Conservation (phyloP, 805 yeast genomes). For the Nakazawaea ambrosiae region DNA sequence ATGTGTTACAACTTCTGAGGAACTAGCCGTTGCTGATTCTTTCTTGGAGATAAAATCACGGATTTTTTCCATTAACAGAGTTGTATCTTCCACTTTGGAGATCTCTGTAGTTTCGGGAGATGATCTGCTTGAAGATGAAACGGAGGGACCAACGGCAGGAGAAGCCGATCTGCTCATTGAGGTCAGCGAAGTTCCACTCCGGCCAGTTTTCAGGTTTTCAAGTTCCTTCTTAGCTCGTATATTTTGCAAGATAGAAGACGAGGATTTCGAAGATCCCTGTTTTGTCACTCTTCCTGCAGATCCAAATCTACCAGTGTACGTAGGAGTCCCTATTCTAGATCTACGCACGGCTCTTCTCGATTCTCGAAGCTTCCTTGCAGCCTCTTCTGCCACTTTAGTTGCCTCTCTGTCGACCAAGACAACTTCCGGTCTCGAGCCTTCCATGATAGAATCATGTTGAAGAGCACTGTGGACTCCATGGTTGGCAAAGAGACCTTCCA, state of each 20-base stretch:
- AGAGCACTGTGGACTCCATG: conserved; percentile 68
- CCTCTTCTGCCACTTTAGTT: conserved; percentile 49
- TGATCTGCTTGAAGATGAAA: background rate
- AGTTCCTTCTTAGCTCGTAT: conserved; percentile 36
- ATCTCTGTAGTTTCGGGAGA: background rate
- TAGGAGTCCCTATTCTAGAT: conserved; percentile 69
- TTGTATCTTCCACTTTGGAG: background rate
- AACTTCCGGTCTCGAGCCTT: conserved; percentile 44
- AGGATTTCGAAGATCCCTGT: conserved; percentile 22
- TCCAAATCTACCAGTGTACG: conserved; percentile 96
- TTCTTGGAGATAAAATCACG: conserved; percentile 22
- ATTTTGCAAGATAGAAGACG: conserved; percentile 42
- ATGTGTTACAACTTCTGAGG: conserved; percentile 19
- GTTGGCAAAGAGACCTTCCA: conserved; percentile 69
- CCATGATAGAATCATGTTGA: conserved; percentile 73
- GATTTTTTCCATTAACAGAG: conserved; percentile 16
- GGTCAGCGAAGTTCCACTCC: too few relatives aligned
- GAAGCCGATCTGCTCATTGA: too few relatives aligned
- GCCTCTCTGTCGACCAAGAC: conserved; percentile 60
- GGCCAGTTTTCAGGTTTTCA: conserved; percentile 13
- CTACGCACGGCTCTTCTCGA: conserved; percentile 48
- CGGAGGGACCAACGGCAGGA: background rate
- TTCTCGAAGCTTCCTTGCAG: conserved; percentile 51
- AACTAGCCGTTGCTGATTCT: conserved; percentile 24
- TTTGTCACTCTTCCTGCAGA: conserved; percentile 53